A percentile compares a stretch with the other conserved stretches of the same genome.
Conservation (phyloP, 2,329 filamentous ascomycete species). For the Aphanoascus verrucosus region DNA sequence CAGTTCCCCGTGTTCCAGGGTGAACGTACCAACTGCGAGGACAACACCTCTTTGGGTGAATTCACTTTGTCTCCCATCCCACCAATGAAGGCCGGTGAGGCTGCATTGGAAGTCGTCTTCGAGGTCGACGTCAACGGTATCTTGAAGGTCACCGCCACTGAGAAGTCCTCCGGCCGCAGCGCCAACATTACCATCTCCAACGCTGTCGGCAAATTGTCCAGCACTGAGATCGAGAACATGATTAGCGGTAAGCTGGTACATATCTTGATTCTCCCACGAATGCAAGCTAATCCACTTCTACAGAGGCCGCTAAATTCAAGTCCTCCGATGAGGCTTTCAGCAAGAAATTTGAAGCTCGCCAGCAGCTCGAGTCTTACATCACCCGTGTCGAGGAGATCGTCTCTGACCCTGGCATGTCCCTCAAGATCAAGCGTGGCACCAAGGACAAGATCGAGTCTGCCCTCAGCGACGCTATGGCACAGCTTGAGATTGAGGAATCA, state of each 20-base stretch:
- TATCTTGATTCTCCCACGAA: neutral
- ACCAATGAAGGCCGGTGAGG: conserved; percentile 83
- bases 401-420: conserved; percentile 85
- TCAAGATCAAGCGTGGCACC: conserved; percentile 97
- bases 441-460: conserved; percentile 99
- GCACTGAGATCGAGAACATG: conserved; percentile 93
- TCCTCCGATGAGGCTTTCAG: conserved; percentile 93
- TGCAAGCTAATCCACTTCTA: conserved; percentile 12
- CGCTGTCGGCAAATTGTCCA: conserved; percentile 96
- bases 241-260: conserved; percentile 54
- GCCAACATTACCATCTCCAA: conserved; percentile 99
- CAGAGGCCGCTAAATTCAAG: conserved; percentile 97
- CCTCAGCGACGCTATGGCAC: conserved; percentile 92
- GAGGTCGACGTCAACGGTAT: conserved; percentile 99
- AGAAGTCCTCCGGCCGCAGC: conserved; percentile 95
- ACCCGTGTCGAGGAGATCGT: conserved; percentile 97
- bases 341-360: conserved; percentile 98
- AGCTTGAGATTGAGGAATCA: conserved; percentile 91
- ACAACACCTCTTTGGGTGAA: conserved; percentile 96
- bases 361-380: conserved; percentile 99
- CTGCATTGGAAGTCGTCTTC: conserved; percentile 94
- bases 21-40: conserved; percentile 94
- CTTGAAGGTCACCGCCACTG: conserved; percentile 96
- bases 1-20: conserved; percentile 93
- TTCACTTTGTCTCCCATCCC: conserved; percentile 87